Evolutionary conservation across 257 asterid species (phyloP), one percentile per base, ranked within the genome.

Genomic region (Ocimum tenuiflorum): DNA sequence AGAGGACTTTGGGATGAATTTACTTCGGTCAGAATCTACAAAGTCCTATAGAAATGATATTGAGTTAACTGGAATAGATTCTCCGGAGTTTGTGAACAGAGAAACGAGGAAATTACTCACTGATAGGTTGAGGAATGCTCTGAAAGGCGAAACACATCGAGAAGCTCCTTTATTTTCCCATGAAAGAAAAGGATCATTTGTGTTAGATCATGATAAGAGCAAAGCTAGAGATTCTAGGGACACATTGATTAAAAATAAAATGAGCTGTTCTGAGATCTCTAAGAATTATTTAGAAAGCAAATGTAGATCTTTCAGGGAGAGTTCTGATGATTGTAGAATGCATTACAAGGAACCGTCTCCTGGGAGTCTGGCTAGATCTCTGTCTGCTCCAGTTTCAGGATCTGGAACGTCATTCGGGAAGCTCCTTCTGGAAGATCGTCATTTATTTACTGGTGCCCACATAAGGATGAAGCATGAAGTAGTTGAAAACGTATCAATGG

Each of bases 361-460:
- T 41, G 70, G 86, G 77, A 83, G 68, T 74, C 92, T 89, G 29
- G 56, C 86, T 60, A 76, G 96, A 65, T 89, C 96, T 60, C 60
- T 86, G 81, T 86, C 96, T 7, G 95, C 95, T 31, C 96, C 96
- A 15, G 88, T 89, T 47, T 77, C 92, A 17, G 86, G 85, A 51
- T 78, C 92, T 12, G 91, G 88, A 62, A 77, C 92, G 10, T 83
- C 96, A 15, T 85, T 89, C 29, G 96, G 96, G 50, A 86, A 86
- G 83, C 95, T 89, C 62, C 96, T 89, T 36, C 84, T 89, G 15
- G 90, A 89, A 81, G 96, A 89, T 71, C 82, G 90, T 20, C 85
- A 88, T 67, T 69, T 86, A 42, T 47, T 82, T 65, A 88, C 96
- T 2, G 95, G 96, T 42, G 96, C 88, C 35, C 95, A 84, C 50